phyloP scores from a whole-genome alignment of 768 basidiomycete genomes.

The Dioszegia hungarica region DNA sequence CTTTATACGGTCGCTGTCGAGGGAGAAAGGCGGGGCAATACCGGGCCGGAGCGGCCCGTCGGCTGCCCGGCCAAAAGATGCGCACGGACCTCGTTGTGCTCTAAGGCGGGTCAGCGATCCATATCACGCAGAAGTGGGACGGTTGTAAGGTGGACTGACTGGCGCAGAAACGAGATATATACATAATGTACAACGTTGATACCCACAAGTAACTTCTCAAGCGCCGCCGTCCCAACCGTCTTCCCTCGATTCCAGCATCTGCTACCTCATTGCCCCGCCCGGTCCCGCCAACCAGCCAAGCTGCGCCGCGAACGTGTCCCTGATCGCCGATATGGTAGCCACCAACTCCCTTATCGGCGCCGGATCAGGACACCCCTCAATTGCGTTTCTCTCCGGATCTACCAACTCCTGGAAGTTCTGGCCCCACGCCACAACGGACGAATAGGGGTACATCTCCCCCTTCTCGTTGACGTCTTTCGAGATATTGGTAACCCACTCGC shows the following conservation, averaged over 20 bases:
- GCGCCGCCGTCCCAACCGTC: background rate
- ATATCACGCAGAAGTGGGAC: no score
- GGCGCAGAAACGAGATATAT: no score
- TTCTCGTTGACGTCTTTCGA: slow-evolving; percentile 31
- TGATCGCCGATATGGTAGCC: background rate
- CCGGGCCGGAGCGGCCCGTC: slow-evolving; percentile 5
- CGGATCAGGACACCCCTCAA: slow-evolving; percentile 5
- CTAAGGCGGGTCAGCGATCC: no score
- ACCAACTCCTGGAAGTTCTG: slow-evolving; percentile 4
- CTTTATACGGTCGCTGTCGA: background rate
- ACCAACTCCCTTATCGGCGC: background rate
- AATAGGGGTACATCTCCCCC: slow-evolving; percentile 40
- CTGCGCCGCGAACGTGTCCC: slow-evolving; percentile 2
- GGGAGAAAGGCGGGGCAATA: no score
- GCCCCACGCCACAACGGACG: slow-evolving; percentile 23
- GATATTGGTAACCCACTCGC: slow-evolving; percentile 17
- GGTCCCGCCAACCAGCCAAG: slow-evolving; percentile 4
- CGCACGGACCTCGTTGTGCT: no score
- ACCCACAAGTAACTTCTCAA: no score
- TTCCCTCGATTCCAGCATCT: no score
- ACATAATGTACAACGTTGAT: background rate
- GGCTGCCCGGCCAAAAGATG: no score
- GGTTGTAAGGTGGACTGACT: no score
- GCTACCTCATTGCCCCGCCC: background rate
- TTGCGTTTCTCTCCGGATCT: background rate